Percentiles rank a stretch among this genome's conserved stretches.
These are phyloP conservation scores for Dendrobium nobile DNA, from an alignment of 106 monocot genomes.

Conservation along the genomic window DNA sequence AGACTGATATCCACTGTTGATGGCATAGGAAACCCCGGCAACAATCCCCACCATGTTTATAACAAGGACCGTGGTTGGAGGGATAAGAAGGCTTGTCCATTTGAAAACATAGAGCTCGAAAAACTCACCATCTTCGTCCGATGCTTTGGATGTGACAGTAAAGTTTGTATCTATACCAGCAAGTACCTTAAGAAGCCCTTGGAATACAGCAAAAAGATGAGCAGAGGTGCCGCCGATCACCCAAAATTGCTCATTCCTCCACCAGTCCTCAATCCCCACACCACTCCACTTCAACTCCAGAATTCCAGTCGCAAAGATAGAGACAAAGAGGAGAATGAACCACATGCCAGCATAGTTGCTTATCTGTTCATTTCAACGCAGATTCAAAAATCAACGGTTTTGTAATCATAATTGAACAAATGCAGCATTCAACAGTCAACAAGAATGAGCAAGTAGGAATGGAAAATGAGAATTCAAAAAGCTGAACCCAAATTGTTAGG, in stretches of 20 bases:
- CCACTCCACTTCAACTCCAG: slow-evolving; percentile 84
- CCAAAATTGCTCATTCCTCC: slow-evolving; percentile 96
- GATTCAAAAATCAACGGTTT: background rate
- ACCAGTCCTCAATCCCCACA: slow-evolving; percentile 90
- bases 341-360: slow-evolving; percentile 89
- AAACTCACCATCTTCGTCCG: slow-evolving; percentile 65
- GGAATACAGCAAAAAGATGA: slow-evolving; percentile 87
- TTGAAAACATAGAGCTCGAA: slow-evolving; percentile 75
- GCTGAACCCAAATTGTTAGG: too few species aligned
- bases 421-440: too few species aligned
- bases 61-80: slow-evolving; percentile 56
- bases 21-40: slow-evolving; percentile 58
- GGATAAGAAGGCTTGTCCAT: slow-evolving; percentile 64
- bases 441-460: too few species aligned
- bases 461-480: too few species aligned
- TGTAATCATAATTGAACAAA: background rate
- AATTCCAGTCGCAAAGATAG: slow-evolving; percentile 81
- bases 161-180: slow-evolving; percentile 91
- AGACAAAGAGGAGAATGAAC: slow-evolving; percentile 77
- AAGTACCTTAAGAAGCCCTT: slow-evolving; percentile 74
- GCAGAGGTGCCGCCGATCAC: slow-evolving; percentile 91
- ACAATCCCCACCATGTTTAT: slow-evolving; percentile 68
- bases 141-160: slow-evolving; percentile 87
- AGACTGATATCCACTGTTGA: slow-evolving; percentile 70
- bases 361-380: slow-evolving; percentile 38